phyloP scores from a whole-genome alignment of 140 eudicot species.

The Flaveria floridana region DNA sequence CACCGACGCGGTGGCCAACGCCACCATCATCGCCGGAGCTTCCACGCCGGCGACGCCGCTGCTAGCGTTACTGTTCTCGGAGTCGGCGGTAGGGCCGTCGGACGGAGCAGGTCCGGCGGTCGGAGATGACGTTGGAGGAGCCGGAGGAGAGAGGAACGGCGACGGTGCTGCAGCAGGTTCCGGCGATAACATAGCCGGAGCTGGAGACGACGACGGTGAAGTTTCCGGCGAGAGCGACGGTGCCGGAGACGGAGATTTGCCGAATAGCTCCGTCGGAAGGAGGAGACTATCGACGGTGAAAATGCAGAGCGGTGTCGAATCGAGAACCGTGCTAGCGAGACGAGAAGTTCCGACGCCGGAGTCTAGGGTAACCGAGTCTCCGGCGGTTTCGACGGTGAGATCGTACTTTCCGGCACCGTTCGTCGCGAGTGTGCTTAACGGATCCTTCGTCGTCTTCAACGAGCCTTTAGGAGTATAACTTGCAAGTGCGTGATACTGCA shows the following conservation, averaged over 20 bases:
- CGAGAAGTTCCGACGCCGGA: conserved; percentile 67
- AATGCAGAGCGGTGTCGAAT: conserved; percentile 66
- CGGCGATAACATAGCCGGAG: conserved; percentile 34
- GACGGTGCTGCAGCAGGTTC: conserved; percentile 40
- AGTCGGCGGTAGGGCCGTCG: conserved; percentile 42
- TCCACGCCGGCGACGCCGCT: conserved; percentile 28
- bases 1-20: neutral
- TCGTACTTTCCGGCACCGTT: conserved; percentile 73
- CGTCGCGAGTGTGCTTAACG: conserved; percentile 55
- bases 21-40: conserved; percentile 19
- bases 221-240: conserved; percentile 54
- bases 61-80: conserved; percentile 34
- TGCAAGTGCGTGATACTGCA: conserved; percentile 64
- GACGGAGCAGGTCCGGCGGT: conserved; percentile 41
- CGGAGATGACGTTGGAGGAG: conserved; percentile 40
- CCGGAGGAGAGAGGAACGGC: conserved; percentile 43
- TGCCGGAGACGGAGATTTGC: conserved; percentile 71
- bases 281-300: conserved; percentile 79
- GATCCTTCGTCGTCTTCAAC: conserved; percentile 45
- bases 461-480: conserved; percentile 59
- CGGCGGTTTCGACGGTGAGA: conserved; percentile 49
- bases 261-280: conserved; percentile 63
- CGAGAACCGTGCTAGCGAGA: conserved; percentile 65
- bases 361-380: conserved; percentile 62
- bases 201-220: conserved; percentile 33